Conservation (phyloP, 164 flowering plant species). For the Magnolia kwangsiensis region DNA sequence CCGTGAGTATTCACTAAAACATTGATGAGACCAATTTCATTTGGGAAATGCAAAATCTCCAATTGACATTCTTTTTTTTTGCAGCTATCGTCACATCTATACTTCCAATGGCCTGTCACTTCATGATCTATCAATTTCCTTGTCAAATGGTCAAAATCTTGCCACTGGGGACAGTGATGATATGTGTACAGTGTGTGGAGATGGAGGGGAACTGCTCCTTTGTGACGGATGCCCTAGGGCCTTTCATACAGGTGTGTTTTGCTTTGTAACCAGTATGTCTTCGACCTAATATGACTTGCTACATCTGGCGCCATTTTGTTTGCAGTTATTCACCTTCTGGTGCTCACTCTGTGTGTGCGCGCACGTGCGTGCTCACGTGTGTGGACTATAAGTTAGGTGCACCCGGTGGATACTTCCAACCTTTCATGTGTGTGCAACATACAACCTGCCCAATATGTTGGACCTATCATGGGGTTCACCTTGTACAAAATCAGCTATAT, state of each 20-base stretch:
- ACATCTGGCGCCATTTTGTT: neutral
- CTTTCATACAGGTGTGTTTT: constrained; percentile 59
- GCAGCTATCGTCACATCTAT: constrained; percentile 88
- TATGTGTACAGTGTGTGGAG: constrained; percentile 82
- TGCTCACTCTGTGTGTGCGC: neutral
- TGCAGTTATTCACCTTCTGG: neutral
- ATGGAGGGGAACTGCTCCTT: constrained; percentile 58
- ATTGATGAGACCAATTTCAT: neutral
- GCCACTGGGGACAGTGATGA: constrained; percentile 59
- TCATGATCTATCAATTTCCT: constrained; percentile 75
- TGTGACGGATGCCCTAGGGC: constrained; percentile 80
- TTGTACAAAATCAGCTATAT: too few species aligned
- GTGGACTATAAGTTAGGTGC: too few species aligned
- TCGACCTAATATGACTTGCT: neutral
- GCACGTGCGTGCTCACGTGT: too few species aligned
- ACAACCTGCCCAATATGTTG: too few species aligned
- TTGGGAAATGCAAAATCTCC: neutral
- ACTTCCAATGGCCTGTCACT: constrained; percentile 73
- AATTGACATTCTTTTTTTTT: constrained; percentile 13
- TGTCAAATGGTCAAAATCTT: constrained; percentile 64
- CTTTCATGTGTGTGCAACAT: too few species aligned
- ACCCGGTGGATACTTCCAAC: too few species aligned
- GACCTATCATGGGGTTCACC: too few species aligned
- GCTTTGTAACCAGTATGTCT: neutral
- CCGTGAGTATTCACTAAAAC: constrained; percentile 59